A percentile compares a stretch with the other conserved stretches of the same genome.
Evolutionary conservation across 768 basidiomycete genomes (phyloP).

Genomic region (Trametes punicea): DNA sequence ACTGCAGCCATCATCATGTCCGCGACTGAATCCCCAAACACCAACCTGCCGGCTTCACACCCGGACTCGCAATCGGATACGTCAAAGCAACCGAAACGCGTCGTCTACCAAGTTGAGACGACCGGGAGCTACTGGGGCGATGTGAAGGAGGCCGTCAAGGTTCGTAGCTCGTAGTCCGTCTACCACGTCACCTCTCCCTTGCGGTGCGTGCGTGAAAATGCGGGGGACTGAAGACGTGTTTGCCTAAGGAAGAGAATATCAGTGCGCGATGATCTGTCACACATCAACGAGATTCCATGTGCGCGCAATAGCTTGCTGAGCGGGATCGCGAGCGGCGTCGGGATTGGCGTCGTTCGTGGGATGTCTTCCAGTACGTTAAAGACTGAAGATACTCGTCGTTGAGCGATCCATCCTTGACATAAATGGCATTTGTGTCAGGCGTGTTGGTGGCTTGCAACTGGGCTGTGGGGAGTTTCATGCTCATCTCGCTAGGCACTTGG

Average conservation of each 20-base stretch:
- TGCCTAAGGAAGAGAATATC: slow-evolving; percentile 45
- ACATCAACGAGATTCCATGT: slow-evolving; percentile 71
- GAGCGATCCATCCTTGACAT: not conserved
- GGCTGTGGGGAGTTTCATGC: slow-evolving; percentile 71
- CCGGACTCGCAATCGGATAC: not conserved
- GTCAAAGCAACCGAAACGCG: slow-evolving; percentile 13
- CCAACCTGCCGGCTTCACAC: not conserved
- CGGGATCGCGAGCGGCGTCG: slow-evolving; percentile 78
- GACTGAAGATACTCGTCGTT: not conserved
- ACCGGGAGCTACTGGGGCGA: slow-evolving; percentile 35
- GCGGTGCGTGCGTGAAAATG: not conserved
- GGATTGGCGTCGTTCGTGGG: slow-evolving; percentile 72
- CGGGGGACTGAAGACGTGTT: not conserved
- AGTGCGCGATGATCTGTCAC: slow-evolving; percentile 48
- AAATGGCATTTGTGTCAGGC: slow-evolving; percentile 33
- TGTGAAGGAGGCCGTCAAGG: slow-evolving; percentile 35
- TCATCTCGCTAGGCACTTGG: slow-evolving; percentile 70
- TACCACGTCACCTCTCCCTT: not conserved
- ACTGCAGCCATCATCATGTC: slow-evolving; percentile 13
- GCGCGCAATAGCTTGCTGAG: slow-evolving; percentile 70
- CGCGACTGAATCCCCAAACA: not conserved
- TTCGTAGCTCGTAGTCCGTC: slow-evolving; percentile 10
- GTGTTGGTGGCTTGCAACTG: slow-evolving; percentile 71
- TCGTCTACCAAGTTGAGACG: slow-evolving; percentile 31
- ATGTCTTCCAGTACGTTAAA: slow-evolving; percentile 60